phyloP scores from a whole-genome alignment of 2,329 filamentous ascomycete genomes.

The Colletotrichum sp. region DNA sequence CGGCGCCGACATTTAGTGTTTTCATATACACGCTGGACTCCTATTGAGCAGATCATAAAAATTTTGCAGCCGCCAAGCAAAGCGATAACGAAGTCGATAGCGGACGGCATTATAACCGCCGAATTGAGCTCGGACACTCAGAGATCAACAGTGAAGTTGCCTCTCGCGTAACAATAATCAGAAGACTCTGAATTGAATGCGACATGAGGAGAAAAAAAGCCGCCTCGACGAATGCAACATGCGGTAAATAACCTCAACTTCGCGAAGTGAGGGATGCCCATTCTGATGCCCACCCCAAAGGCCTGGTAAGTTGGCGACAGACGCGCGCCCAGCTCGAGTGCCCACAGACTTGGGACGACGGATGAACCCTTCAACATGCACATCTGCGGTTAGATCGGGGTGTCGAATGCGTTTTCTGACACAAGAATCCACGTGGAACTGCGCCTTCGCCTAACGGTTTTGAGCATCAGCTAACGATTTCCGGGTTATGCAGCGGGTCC shows the following conservation, averaged over 20 bases:
- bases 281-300: neutral
- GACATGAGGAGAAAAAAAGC: neutral
- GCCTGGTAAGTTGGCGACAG: conserved; percentile 14
- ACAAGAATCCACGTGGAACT: conserved; percentile 14
- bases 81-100: neutral
- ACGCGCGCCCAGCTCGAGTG: neutral
- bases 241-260: neutral
- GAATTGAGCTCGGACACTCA: neutral
- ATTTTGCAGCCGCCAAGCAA: neutral
- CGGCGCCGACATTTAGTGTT: neutral
- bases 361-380: neutral
- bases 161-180: neutral
- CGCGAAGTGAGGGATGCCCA: neutral
- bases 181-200: neutral
- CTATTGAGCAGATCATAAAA: neutral
- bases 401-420: neutral
- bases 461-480: neutral
- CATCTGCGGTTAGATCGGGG: neutral
- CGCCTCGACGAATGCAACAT: neutral
- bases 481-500: neutral
- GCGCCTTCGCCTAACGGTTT: neutral
- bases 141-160: neutral
- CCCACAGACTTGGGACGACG: neutral
- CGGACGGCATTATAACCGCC: neutral
- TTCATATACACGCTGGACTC: neutral